Evolutionary conservation across 495 filamentous ascomycete species (phyloP), one percentile per base, ranked within the genome.

Genomic region (Penicillium tannophilum): DNA sequence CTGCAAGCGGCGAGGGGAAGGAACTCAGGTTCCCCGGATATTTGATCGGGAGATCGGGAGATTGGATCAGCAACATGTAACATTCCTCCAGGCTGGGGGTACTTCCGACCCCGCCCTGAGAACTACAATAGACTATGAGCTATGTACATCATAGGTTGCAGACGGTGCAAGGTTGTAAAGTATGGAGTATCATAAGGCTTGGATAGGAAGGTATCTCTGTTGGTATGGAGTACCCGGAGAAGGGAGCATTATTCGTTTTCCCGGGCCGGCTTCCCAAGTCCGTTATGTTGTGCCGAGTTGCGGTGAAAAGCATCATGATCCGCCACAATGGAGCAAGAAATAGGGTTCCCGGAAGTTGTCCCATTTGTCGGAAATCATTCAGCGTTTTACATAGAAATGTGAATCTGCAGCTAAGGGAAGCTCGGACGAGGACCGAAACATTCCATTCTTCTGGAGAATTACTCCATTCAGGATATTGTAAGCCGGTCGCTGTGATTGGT

Each of bases 381-480:
- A 33, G 31, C 11, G 33, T 36, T 36, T 28, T 11, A 12, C 33
- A 36, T 14, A 11, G 33, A 36, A 36, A 36, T 36, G 33, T 11
- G 12, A 36, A 36, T 36, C 33, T 24, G 44, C 3, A 47, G 39
- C 39, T 41, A 41, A 41, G 26, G 26, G 24, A 49, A 49, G 46
- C 46, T 49, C 46, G 46, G 46, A 49, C 46, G 46, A 31, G 46
- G n/a, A 49, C 49, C 49, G 30, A 36, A 52, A 20, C 49, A 41
- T 14, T 19, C 33, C 23, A 10, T 14, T 2, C 16, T 52, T 52
- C 49, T 52, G 31, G 17, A 52, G 30, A 7, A 36, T 52, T 52
- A 24, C 49, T 26, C 16, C 30, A 52, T 52, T 16, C 19, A 52
- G 49, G 35, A 36, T 20, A 36, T 41, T 19, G 35, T 24, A 52